Evolutionary conservation across 768 basidiomycete species (phyloP), one percentile per base, ranked within the genome.

Genomic region (Coprinopsis sp.): DNA sequence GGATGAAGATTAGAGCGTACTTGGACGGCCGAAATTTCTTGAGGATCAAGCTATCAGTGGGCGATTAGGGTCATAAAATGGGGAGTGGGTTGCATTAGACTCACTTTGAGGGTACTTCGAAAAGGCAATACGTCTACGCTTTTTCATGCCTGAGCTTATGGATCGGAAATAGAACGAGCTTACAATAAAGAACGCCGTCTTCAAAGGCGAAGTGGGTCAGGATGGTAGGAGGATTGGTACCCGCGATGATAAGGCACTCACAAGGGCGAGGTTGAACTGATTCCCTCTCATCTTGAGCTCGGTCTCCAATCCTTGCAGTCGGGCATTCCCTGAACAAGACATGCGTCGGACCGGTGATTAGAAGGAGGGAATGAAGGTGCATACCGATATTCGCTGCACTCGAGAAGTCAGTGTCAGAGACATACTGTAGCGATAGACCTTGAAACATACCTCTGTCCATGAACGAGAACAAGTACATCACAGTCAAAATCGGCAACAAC

Each of bases 111-210:
- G 84, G 84, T 49, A 78, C 81, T 64, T 87, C 84, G 47, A 81
- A 82, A 39, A 78, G 66, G 54, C 79, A 81, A 52, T 78, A 79
- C 6, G 76, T 77, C 79, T 77, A 51, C n/a, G n/a, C n/a, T n/a
- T n/a, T n/a, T n/a, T n/a, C n/a, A n/a, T n/a, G 14, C 14, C 23
- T 21, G 21, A 21, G 5, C 18, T 29, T 12, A 10, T 24, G 19
- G 16, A 6, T 36, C 19, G 18, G 16, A 13, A 42, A 19, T 28
- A 22, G 14, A 14, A n/a, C n/a, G 11, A 1, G 62, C 79, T 45
- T 55, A 84, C 83, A 33, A 87, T 74, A 58, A 84, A 85, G 55
- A 75, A 87, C 77, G 81, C 80, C 0, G 82, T 84, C 82, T 85
- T n/a, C 43, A 14, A 10, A 24, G 31, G 29, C 22, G 14, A 29